These are phyloP conservation scores for Leccinum boreale DNA, from an alignment of 768 basidiomycete genomes.

Conservation along the genomic window DNA sequence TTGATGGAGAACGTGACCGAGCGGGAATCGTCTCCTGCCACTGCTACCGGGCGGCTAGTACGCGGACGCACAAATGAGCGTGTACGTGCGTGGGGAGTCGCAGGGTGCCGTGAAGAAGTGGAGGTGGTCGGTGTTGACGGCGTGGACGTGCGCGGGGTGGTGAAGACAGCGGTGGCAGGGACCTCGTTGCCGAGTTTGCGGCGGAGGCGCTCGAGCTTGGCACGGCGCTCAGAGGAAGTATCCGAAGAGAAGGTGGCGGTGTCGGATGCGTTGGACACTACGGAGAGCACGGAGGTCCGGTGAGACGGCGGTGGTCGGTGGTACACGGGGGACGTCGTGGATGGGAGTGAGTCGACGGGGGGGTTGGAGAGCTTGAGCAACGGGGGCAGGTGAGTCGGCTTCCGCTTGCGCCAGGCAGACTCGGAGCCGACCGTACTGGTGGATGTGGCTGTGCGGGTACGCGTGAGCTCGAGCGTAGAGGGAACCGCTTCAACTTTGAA, in stretches of 20 bases:
- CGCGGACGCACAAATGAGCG: conserved; percentile 1
- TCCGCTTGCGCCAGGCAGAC: conserved; percentile 24
- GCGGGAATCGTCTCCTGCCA: conserved; percentile 17
- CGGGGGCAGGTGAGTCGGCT: conserved; percentile 27
- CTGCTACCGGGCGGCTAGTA: background rate
- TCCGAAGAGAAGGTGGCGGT: conserved; percentile 24
- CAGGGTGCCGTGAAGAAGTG: background rate
- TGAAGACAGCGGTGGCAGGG: conserved; percentile 58
- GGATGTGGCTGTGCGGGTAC: background rate
- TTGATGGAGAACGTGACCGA: conserved; percentile 26
- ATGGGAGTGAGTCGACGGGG: background rate
- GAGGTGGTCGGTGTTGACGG: conserved; percentile 5
- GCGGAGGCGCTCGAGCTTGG: conserved; percentile 63
- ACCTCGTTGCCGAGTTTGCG: conserved; percentile 62
- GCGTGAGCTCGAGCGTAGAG: background rate
- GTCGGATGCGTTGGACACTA: conserved; percentile 7
- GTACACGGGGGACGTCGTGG: background rate
- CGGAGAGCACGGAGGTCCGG: conserved; percentile 22
- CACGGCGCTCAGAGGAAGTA: conserved; percentile 39
- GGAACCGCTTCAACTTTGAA: background rate
- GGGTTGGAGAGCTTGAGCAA: conserved; percentile 17
- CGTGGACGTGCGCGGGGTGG: conserved; percentile 7
- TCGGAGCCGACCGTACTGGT: background rate
- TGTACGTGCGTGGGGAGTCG: background rate
- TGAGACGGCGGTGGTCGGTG: conserved; percentile 7